phyloP scores from a whole-genome alignment of 2,329 filamentous ascomycete species.

The Penicillium sp. region DNA sequence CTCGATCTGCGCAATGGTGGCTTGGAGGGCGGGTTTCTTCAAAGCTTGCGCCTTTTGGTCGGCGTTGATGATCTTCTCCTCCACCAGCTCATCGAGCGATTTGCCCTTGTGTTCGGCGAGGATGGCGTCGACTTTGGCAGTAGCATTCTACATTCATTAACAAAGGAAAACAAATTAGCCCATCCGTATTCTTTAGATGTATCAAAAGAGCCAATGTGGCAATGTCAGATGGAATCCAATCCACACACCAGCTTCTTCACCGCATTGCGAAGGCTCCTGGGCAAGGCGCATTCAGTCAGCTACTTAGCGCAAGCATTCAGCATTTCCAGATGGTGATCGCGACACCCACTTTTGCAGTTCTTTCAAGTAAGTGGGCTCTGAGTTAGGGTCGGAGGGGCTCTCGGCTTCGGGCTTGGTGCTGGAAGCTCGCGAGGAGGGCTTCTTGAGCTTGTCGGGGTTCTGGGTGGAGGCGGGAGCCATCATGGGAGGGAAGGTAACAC shows the following conservation, averaged over 20 bases:
- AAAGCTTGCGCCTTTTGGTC: conserved; percentile 67
- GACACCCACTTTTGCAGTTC: conserved; percentile 82
- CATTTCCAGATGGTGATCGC: conserved; percentile 1
- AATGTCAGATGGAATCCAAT: no score
- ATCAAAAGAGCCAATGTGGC: no score
- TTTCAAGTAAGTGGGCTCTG: conserved; percentile 79
- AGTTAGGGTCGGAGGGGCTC: conserved; percentile 56
- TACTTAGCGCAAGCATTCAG: neutral
- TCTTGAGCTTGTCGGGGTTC: conserved; percentile 69
- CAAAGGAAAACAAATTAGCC: no score
- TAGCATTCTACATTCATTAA: conserved; percentile 53
- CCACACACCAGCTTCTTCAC: conserved; percentile 93
- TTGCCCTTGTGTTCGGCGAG: conserved; percentile 63
- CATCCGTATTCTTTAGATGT: no score
- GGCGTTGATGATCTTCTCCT: conserved; percentile 65
- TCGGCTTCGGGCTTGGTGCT: conserved; percentile 33
- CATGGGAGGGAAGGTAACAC: conserved; percentile 31
- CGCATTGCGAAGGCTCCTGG: conserved; percentile 84
- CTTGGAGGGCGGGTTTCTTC: conserved; percentile 66
- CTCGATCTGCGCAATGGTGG: conserved; percentile 60
- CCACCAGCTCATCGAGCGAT: conserved; percentile 66
- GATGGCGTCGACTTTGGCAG: conserved; percentile 64
- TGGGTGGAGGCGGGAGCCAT: conserved; percentile 68
- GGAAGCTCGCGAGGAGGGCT: conserved; percentile 50
- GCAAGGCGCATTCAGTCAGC: conserved; percentile 20